phyloP scores from a whole-genome alignment of 495 filamentous ascomycete species.

The Hyaloscypha finlandica region DNA sequence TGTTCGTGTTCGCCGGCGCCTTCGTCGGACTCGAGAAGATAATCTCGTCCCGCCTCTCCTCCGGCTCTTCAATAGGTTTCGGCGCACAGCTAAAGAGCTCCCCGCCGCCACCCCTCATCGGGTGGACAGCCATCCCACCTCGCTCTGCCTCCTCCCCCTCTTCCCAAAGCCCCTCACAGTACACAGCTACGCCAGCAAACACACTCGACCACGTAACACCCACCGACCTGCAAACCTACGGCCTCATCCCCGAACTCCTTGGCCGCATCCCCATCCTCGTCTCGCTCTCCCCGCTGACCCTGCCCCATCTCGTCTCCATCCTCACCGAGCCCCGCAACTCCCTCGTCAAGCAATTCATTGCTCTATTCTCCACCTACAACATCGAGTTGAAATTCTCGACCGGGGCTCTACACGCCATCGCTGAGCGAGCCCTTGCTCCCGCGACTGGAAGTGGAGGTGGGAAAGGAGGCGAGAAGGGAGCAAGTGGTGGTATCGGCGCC shows the following conservation, averaged over 20 bases:
- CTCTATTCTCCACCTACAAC: constrained; percentile 79
- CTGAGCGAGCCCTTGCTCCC: constrained; percentile 58
- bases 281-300: constrained; percentile 78
- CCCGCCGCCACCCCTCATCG: constrained; percentile 21
- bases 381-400: constrained; percentile 84
- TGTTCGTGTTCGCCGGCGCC: constrained; percentile 94
- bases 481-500: constrained; percentile 78
- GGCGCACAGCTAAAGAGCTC: constrained; percentile 71
- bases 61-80: constrained; percentile 83
- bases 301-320: constrained; percentile 77
- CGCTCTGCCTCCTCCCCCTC: constrained; percentile 17
- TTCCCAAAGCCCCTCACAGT: background rate
- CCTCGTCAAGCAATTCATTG: constrained; percentile 80
- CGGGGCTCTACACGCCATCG: constrained; percentile 75
- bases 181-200: background rate
- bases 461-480: background rate
- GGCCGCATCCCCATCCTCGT: constrained; percentile 88
- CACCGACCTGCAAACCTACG: constrained; percentile 83
- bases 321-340: constrained; percentile 91
- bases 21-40: constrained; percentile 92
- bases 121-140: too few species aligned
- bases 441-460: constrained; percentile 31
- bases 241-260: constrained; percentile 92
- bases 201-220: constrained; percentile 71
- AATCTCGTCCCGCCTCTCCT: constrained; percentile 80